Base-by-base conservation (phyloP, 805 yeast species). In the Geotrichum ghanense region DNA sequence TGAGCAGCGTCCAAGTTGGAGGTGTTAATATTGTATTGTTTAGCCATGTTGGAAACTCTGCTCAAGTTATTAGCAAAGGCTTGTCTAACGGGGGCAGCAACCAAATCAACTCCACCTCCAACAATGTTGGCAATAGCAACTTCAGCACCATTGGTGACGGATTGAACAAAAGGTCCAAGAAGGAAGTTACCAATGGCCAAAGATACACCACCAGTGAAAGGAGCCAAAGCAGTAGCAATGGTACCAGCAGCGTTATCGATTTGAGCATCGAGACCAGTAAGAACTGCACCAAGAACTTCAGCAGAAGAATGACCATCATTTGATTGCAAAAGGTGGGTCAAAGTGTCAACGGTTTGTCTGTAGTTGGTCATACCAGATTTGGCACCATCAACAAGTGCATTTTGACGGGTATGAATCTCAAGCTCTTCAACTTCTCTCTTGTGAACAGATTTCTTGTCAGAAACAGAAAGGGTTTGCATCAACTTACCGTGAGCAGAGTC, bases 181-280 rank as follows among this genome's bases (percentile, higher is more conserved):
- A 52, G 44, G 41, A 40, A 19, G 22, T 35, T 44, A 24, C 44
- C 56, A 14, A 58, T 50, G n/a, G 47, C 53, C 39, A 53, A 51
- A 14, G 60, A 46, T 20, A 53, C 35, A 20, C 65, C 63, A 10
- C 50, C 50, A 21, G 62, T 58, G n/a, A 54, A 10, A 7, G 57
- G 54, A 19, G 50, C 49, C 14, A 52, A 46, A n/a, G 51, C 52
- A 37, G 43, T 43, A 25, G 51, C 47, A 26, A 53, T 47, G 26
- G 53, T 47, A 20, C 58, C 58, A 25, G 56, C 52, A 9, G 51
- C 48, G 49, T 62, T 62, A 47, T 62, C 65, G 45, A 58, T 51
- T 51, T 62, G 66, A 19, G 60, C 58, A 48, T 62, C 67, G 20
- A 59, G 51, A 34, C 65, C 66, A 20, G 64, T 57, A 45, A 62